These are phyloP conservation scores for Crepidotus variabilis DNA, from an alignment of 768 basidiomycete species.

Conservation along the genomic window DNA sequence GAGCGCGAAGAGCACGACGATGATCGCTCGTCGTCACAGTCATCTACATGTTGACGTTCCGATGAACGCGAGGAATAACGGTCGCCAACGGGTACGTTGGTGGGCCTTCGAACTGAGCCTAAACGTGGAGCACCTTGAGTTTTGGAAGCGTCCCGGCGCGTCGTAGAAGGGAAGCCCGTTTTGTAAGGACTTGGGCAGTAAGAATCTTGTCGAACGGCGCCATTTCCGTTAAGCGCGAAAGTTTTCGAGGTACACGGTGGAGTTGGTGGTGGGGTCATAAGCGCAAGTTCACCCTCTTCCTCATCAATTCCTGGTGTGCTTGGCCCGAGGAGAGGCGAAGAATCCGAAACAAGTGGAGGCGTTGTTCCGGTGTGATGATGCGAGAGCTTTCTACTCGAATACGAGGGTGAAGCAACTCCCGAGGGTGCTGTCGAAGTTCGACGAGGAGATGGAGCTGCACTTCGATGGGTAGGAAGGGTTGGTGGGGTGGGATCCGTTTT, in stretches of 20 bases:
- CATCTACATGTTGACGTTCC: neutral
- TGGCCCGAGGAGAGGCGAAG: neutral
- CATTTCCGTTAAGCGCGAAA: slow-evolving; percentile 7
- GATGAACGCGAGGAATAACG: slow-evolving; percentile 1
- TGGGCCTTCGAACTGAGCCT: neutral
- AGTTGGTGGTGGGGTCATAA: neutral
- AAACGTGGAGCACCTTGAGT: neutral
- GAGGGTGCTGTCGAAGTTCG: slow-evolving; percentile 14
- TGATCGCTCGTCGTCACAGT: slow-evolving; percentile 7
- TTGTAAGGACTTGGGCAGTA: slow-evolving; percentile 22
- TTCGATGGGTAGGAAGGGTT: neutral
- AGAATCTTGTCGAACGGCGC: neutral
- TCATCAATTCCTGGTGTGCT: slow-evolving; percentile 10
- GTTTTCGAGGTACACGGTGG: slow-evolving; percentile 7
- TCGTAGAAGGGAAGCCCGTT: neutral
- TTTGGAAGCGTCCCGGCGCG: neutral
- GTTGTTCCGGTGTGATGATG: slow-evolving; percentile 12
- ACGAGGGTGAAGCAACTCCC: slow-evolving; percentile 1
- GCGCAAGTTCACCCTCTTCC: slow-evolving; percentile 12
- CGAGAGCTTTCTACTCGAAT: neutral
- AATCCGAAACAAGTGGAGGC: slow-evolving; percentile 12
- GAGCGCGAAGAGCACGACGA: slow-evolving; percentile 4
- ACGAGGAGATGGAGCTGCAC: slow-evolving; percentile 6
- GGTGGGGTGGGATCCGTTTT: slow-evolving; percentile 16
- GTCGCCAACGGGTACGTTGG: neutral